Evolutionary conservation across 163 green algal genomes (phyloP).

Genomic region (Coccomyxa subellipsoidea): DNA sequence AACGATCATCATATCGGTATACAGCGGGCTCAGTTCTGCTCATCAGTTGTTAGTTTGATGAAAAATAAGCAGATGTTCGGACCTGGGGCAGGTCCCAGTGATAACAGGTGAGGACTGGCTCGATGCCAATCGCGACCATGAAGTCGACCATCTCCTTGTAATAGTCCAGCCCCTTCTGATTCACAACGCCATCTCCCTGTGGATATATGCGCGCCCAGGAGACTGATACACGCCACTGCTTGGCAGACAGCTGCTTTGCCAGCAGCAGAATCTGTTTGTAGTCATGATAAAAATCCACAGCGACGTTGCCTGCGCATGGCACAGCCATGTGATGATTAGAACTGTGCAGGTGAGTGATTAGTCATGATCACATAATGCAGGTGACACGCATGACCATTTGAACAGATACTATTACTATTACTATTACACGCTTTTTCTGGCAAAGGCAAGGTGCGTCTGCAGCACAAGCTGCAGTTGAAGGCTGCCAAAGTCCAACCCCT

Average conservation of each 20-base stretch:
- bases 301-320: conserved; percentile 27
- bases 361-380: not conserved
- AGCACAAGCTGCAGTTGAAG: too few species aligned
- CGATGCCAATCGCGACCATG: conserved; percentile 46
- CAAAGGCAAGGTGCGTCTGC: too few species aligned
- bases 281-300: conserved; percentile 57
- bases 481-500: too few species aligned
- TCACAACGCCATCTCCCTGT: conserved; percentile 27
- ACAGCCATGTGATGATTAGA: too few species aligned
- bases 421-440: too few species aligned
- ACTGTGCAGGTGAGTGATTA: too few species aligned
- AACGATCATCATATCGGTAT: not conserved
- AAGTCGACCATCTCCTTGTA: conserved; percentile 59
- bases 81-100: conserved; percentile 32
- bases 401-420: not conserved
- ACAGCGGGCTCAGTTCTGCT: not conserved
- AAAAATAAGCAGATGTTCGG: not conserved
- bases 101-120: conserved; percentile 54
- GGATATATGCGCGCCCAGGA: conserved; percentile 59
- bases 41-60: too few species aligned
- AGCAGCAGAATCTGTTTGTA: conserved; percentile 51
- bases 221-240: conserved; percentile 63
- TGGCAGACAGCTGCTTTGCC: conserved; percentile 49
- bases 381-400: not conserved
- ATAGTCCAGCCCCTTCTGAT: conserved; percentile 45